Evolutionary conservation across 2,329 filamentous ascomycete species (phyloP).

Genomic region (Neospermospora avenae): DNA sequence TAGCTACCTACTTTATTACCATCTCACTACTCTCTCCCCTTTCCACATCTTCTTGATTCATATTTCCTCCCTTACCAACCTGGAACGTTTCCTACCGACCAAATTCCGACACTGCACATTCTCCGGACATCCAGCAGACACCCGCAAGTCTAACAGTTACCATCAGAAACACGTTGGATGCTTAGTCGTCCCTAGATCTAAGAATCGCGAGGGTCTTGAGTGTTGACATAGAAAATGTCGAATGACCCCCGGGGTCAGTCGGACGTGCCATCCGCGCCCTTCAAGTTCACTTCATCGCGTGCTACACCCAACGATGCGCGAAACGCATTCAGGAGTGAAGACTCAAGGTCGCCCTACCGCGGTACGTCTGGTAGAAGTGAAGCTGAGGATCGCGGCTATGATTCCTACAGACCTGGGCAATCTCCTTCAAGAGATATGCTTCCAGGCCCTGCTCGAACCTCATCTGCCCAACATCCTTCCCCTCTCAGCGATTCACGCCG

Average conservation of each 20-base stretch:
- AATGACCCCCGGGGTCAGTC: neutral
- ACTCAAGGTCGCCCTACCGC: neutral
- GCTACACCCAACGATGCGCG: neutral
- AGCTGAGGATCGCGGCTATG: neutral
- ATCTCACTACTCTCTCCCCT: neutral
- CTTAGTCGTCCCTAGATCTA: neutral
- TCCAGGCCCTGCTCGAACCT: neutral
- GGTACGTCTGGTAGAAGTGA: neutral
- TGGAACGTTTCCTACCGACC: no score
- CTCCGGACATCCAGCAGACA: neutral
- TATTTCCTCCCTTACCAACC: neutral
- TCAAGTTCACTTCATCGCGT: neutral
- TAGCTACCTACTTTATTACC: neutral
- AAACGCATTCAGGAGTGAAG: neutral
- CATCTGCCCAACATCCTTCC: neutral
- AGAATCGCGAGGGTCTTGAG: neutral
- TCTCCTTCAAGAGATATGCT: neutral
- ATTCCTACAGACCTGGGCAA: slow-evolving; percentile 1
- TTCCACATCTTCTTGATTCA: neutral
- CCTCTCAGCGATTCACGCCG: neutral
- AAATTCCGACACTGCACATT: neutral
- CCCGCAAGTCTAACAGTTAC: neutral
- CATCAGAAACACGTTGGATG: neutral
- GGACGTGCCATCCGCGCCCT: neutral
- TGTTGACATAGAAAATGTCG: neutral